Conservation (phyloP, 345 rosid genomes). For the Schrenkiella parvula region DNA sequence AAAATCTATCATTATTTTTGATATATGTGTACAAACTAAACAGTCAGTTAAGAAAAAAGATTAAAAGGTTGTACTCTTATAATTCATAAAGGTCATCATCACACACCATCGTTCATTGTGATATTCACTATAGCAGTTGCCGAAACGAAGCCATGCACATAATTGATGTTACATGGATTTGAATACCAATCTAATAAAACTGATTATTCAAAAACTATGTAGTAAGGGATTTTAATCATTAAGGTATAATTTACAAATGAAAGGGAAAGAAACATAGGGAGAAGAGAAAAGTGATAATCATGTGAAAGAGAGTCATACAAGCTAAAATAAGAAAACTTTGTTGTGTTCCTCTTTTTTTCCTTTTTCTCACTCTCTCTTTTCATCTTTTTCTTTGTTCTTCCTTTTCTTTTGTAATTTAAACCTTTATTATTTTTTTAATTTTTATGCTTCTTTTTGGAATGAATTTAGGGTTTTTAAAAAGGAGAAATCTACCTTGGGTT, state of each 20-base stretch:
- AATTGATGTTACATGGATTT: not conserved
- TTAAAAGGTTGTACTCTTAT: not conserved
- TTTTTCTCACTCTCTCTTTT: conserved; percentile 24
- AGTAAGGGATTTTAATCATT: conserved; percentile 17
- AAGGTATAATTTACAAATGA: conserved; percentile 27
- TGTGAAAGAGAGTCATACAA: conserved; percentile 29
- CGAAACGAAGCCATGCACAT: not conserved
- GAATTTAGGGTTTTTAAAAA: conserved; percentile 36
- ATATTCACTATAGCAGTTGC: not conserved
- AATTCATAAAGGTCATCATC: not conserved
- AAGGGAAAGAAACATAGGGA: conserved; percentile 20
- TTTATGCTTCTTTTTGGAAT: conserved; percentile 31
- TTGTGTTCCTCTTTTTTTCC: conserved; percentile 23
- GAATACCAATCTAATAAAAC: not conserved
- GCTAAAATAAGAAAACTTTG: conserved; percentile 32
- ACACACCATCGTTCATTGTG: not conserved
- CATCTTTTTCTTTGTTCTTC: conserved; percentile 31
- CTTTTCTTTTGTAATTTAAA: conserved; percentile 10
- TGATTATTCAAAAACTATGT: not conserved
- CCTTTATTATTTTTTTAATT: not conserved
- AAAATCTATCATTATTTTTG: not conserved
- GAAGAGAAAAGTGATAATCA: conserved; percentile 31
- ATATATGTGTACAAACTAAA: too few relatives aligned
- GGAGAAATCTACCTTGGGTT: conserved; percentile 36
- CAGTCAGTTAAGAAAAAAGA: too few relatives aligned